A percentile compares a stretch with the other conserved stretches of the same genome.
Evolutionary conservation across 768 basidiomycete species (phyloP).

Genomic region (Lactarius deliciosus): DNA sequence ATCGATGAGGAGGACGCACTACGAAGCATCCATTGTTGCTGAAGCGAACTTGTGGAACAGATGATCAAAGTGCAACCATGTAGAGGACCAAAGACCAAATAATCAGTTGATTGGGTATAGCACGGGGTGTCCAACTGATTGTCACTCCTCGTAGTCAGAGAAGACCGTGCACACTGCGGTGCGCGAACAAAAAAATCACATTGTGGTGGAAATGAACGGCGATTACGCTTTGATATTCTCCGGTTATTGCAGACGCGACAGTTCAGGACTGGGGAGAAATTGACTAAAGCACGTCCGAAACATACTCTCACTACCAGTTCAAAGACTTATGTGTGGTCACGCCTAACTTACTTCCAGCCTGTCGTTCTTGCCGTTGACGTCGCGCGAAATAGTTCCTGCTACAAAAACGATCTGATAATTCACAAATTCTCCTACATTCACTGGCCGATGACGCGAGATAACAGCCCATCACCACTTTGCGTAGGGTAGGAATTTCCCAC

Average conservation of each 20-base stretch:
- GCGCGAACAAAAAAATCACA: background rate
- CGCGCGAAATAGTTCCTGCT: background rate
- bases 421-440: background rate
- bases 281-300: background rate
- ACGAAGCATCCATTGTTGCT: background rate
- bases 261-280: background rate
- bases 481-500: conserved; percentile 79
- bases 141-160: background rate
- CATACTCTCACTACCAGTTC: background rate
- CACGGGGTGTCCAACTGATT: background rate
- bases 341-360: background rate
- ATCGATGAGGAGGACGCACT: background rate
- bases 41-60: background rate
- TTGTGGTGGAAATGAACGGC: background rate
- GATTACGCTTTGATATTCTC: background rate
- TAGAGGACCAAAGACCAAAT: background rate
- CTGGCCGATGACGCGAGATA: background rate
- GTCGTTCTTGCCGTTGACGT: background rate
- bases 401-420: background rate
- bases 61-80: background rate
- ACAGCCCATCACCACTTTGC: conserved; percentile 52
- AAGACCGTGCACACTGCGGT: background rate
- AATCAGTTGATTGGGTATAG: background rate
- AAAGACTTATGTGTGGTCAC: background rate
- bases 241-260: background rate